A percentile compares a stretch with the other conserved stretches of the same genome.
Conservation (phyloP, 305 asterid genomes). For the Fraxinus nigra region DNA sequence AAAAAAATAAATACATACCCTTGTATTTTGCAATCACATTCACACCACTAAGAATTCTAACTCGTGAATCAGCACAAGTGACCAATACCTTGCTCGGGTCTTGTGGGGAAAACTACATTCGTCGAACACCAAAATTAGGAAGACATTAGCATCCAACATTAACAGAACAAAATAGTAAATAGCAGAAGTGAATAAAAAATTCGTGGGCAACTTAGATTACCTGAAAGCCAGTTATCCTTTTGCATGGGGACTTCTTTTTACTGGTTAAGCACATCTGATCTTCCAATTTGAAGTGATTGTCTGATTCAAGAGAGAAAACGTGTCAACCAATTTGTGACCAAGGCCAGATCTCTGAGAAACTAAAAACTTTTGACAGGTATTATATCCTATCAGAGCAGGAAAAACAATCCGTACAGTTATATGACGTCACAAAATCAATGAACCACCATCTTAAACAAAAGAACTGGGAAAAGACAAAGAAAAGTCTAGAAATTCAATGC, state of each 20-base stretch:
- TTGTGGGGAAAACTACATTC: conserved; percentile 71
- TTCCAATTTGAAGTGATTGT: conserved; percentile 63
- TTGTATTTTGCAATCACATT: conserved; percentile 67
- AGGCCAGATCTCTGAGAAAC: no score
- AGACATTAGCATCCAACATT: background rate
- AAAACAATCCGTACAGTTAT: background rate
- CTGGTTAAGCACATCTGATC: conserved; percentile 51
- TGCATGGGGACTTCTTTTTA: conserved; percentile 78
- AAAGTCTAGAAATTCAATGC: conserved; percentile 1
- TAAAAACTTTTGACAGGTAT: background rate
- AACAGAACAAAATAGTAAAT: background rate
- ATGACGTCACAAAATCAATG: background rate
- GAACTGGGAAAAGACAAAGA: background rate
- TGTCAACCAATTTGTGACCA: conserved; percentile 4
- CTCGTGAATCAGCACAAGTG: conserved; percentile 79
- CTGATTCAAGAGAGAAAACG: conserved; percentile 38
- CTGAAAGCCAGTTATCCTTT: conserved; percentile 88
- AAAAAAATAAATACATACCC: conserved; percentile 37
- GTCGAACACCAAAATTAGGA: background rate
- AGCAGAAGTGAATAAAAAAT: conserved; percentile 7
- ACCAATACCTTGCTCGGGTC: conserved; percentile 76
- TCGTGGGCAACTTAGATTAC: conserved; percentile 33
- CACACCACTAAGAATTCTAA: conserved; percentile 57
- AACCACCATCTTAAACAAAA: background rate
- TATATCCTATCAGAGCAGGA: background rate